Base-by-base conservation (phyloP, 148 eudicot genomes). In the Vaccinium macrocarpon region DNA sequence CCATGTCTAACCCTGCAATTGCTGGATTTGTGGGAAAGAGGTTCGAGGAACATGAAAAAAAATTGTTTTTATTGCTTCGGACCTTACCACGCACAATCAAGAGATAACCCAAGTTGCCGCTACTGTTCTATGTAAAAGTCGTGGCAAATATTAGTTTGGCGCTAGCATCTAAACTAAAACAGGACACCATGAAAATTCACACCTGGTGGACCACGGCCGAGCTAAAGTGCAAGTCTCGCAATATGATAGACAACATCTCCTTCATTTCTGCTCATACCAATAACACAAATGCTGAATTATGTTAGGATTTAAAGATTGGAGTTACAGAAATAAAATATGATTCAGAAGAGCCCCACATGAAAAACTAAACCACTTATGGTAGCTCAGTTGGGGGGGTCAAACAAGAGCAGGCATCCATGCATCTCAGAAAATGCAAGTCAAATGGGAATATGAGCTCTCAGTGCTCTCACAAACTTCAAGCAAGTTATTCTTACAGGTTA, bases 151-250 rank as follows among this genome's bases (percentile, higher is more conserved):
- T 10, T 46, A 46, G 55, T 81, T 62, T 42, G 53, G 64, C 8
- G 13, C 29, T 32, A 48, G 55, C 16, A 66, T 52, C 51, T 48
- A 35, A 78, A 76, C 29, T 75, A 75, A 35, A 21, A 21, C 23
- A 57, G n/a, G 64, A 15, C 68, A 76, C 73, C 35, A 72, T 53
- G 68, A 55, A 68, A 49, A 81, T 57, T 66, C 88, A 70, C 83
- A 95, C 99, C 98, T 93, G 99, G 88, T 93, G 99, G 79, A 95
- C 93, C 79, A 97, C 99, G 59, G 98, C 98, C 62, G 94, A 87
- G 84, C 93, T 89, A 42, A 97, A 95, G 82, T 88, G 85, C 90
- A 97, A 87, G 86, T 94, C 98, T 80, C 93, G 89, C 86, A 97
- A 89, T 73, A 97, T 86, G 81, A 97, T 84, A 80, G 98, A 89